Percentiles rank a stretch among this genome's conserved stretches.
phyloP scores from a whole-genome alignment of 805 yeast genomes.

The Metschnikowia orientalis region DNA sequence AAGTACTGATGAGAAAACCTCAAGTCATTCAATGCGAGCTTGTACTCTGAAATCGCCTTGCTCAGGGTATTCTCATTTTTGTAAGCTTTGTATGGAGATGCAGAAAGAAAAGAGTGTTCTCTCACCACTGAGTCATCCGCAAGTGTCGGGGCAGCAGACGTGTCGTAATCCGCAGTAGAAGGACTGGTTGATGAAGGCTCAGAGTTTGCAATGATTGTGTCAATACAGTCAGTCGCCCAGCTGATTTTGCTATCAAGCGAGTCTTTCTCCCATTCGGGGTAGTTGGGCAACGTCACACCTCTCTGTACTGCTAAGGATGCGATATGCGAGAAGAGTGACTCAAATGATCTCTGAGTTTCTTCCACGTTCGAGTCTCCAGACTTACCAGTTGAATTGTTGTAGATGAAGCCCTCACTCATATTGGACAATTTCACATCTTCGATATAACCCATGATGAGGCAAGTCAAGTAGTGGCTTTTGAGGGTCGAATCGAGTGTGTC shows the following conservation, averaged over 20 bases:
- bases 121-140: conserved; percentile 22
- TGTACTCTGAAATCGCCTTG: conserved; percentile 32
- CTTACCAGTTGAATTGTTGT: conserved; percentile 1
- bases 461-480: conserved; percentile 41
- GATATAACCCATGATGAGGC: conserved; percentile 45
- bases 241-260: conserved; percentile 23
- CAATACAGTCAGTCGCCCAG: conserved; percentile 41
- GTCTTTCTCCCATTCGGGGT: conserved; percentile 11
- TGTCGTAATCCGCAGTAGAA: conserved; percentile 6
- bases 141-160: conserved; percentile 2
- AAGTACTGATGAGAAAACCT: conserved; percentile 69
- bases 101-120: conserved; percentile 28
- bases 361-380: background rate
- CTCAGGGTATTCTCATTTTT: conserved; percentile 9
- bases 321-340: conserved; percentile 43
- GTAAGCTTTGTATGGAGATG: conserved; percentile 20
- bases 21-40: conserved; percentile 62
- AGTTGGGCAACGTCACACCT: conserved; percentile 36
- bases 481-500: conserved; percentile 25
- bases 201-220: conserved; percentile 22
- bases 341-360: conserved; percentile 26
- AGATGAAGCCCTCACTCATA: conserved; percentile 8
- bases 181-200: conserved; percentile 1
- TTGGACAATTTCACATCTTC: conserved; percentile 34
- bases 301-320: conserved; percentile 44